Evolutionary conservation across 768 basidiomycete species (phyloP).

Genomic region (Pleurotus tuber-regium): DNA sequence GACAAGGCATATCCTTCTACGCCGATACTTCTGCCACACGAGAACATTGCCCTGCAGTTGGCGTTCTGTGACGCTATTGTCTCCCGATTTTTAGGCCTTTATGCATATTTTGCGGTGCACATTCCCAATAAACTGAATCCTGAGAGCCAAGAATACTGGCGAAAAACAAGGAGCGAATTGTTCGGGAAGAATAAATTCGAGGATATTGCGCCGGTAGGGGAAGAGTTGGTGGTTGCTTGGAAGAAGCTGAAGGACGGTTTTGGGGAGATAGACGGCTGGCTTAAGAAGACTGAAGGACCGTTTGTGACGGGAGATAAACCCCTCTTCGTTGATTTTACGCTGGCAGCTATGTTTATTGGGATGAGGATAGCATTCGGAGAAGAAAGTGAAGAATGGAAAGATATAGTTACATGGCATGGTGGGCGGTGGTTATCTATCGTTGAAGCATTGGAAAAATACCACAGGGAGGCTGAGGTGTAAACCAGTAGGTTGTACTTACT

Average conservation of each 20-base stretch:
- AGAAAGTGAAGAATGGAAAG: slow-evolving; percentile 3
- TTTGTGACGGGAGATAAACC: neutral
- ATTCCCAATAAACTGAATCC: neutral
- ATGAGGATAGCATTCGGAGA: neutral
- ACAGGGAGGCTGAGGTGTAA: too few species aligned
- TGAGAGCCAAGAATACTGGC: neutral
- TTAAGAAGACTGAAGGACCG: neutral
- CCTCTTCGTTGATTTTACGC: neutral
- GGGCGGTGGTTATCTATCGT: neutral
- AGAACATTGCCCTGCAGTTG: neutral
- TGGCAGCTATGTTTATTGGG: neutral
- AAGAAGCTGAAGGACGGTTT: neutral
- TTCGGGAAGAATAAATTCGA: slow-evolving; percentile 1
- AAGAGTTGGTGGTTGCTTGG: neutral
- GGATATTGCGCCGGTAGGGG: neutral
- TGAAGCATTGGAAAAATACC: neutral
- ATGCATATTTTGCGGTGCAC: too few species aligned
- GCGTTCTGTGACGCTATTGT: neutral
- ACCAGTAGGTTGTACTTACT: too few species aligned
- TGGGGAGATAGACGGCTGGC: neutral
- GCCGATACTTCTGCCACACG: neutral
- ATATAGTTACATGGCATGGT: neutral
- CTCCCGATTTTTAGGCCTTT: neutral
- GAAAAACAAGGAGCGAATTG: neutral
- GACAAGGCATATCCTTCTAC: slow-evolving; percentile 37